These are phyloP conservation scores for Astragalus glycyphyllos DNA, from an alignment of 306 rosid genomes.

Conservation along the genomic window DNA sequence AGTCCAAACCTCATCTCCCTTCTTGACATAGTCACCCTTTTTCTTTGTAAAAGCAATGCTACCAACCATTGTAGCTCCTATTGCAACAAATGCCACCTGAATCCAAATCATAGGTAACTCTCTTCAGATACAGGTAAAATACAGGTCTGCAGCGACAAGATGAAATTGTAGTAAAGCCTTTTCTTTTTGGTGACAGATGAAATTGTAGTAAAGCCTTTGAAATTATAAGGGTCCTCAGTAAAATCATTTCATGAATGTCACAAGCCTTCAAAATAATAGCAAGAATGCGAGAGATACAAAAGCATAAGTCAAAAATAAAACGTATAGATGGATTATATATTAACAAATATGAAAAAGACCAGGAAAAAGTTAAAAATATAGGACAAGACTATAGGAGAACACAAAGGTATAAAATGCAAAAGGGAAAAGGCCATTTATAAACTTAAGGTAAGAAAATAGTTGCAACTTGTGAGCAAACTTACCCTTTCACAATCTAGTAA, in stretches of 20 bases:
- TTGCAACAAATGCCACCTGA: constrained; percentile 93
- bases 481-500: constrained; percentile 16
- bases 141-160: constrained; percentile 1
- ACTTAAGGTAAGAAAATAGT: constrained; percentile 3
- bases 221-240: constrained; percentile 10
- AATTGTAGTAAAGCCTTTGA: not conserved
- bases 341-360: not conserved
- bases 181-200: no score
- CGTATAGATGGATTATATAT: not conserved
- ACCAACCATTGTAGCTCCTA: constrained; percentile 99
- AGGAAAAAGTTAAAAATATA: no score
- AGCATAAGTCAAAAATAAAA: not conserved
- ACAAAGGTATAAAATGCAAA: not conserved
- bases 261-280: constrained; percentile 15
- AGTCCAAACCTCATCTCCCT: constrained; percentile 87
- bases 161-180: constrained; percentile 2
- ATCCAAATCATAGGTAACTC: constrained; percentile 38
- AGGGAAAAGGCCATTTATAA: not conserved
- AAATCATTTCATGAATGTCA: not conserved
- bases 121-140: not conserved
- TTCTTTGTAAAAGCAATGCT: constrained; percentile 82
- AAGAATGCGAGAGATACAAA: constrained; percentile 20
- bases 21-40: constrained; percentile 78
- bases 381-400: no score
- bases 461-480: constrained; percentile 6